Base-by-base conservation (phyloP, 2,329 filamentous ascomycete species). In the Drechslerella coelobrocha region DNA sequence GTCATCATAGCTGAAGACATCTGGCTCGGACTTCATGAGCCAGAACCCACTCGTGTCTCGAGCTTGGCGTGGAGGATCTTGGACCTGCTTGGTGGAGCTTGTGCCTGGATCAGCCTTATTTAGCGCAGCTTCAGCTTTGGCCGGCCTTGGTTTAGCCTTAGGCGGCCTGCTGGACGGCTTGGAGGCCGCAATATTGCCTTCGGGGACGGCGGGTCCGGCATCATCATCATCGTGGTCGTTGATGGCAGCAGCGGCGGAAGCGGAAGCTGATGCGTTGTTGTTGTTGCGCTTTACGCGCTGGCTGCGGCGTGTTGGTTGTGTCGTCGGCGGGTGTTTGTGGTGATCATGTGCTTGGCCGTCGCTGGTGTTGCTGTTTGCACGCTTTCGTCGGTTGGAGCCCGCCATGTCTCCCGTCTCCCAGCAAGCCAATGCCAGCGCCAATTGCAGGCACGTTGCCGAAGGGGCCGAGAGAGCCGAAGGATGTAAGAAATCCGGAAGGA, bases 1-100 rank as follows among this genome's bases (percentile, higher is more conserved):
- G 78, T 97, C 92, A 76, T 97, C 92, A 76, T 96, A 91, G 14
- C 92, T 81, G 4, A 94, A 88, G 2, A 91, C 86, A 75, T 96
- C 90, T 0, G 94, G 93, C 80, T 99, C 90, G 0, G 90, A 90
- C 80, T 93, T 94, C 84, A 94, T 85, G 29, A 94, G 83, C 89
- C 90, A 92, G 79, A 89, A 92, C 41, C 63, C 59, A 60, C 47
- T 3, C 23, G 66, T 50, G 17, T 62, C 54, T 14, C 26, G 55
- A 51, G 57, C 65, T 48, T 56, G 43, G 19, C 8, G 14, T 6
- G 47, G 9, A 6, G 12, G 27, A 21, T 61, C 63, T 29, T 63
- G 59, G 12, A 37, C 24, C 24, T 23, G 48, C 24, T 48, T 50
- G 34, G 65, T 63, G 59, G 66, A 62, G 66, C 41, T 53, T 51